Evolutionary conservation across 2,329 filamentous ascomycete genomes (phyloP), one percentile per base, ranked within the genome.

Genomic region (Neonectria punicea): DNA sequence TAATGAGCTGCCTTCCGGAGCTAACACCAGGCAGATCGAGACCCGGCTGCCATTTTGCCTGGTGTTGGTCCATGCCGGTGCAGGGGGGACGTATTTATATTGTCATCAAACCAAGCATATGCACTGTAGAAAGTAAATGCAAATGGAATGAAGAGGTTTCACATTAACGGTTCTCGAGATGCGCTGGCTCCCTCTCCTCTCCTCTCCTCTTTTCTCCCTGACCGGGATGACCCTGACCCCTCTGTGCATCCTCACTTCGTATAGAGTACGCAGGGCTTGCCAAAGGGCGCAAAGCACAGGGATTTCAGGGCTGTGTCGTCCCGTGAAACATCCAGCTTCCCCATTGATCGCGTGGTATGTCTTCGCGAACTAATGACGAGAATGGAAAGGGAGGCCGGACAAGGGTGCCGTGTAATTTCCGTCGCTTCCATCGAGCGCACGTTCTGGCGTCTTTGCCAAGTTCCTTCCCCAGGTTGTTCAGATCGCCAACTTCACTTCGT

Each of bases 251-350:
- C 16, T 18, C 7, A 18, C 34, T 36, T 36, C 13, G 4, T 30
- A 30, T 30, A 30, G 30, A 30, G 30, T 30, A 25, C 25, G 25
- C 25, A 25, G 25, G 25, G 25, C 25, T 25, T 6, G 25, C 25
- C 25, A 22, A 22, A 22, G 25, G 25, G 25, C 25, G 25, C 25
- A 6, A 25, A 25, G 25, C 25, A 25, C 5, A 25, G 25, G 25
- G 25, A 25, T 25, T 25, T 25, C 5, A 5, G 25, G 25, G 25
- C 30, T 30, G 30, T 9, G 30, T 30, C 30, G 56, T 61, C 69
- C 65, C 22, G 68, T 71, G 70, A 71, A 73, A 72, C 70, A 72
- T 72, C 62, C 54, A 67, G 61, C 36, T 49, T 54, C 20, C 43
- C n/a, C 39, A 34, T 55, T 47, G 36, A 53, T 58, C 47, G n/a